These are phyloP conservation scores for Trichoderma endophyticum DNA, from an alignment of 2,329 filamentous ascomycete genomes.

Conservation along the genomic window DNA sequence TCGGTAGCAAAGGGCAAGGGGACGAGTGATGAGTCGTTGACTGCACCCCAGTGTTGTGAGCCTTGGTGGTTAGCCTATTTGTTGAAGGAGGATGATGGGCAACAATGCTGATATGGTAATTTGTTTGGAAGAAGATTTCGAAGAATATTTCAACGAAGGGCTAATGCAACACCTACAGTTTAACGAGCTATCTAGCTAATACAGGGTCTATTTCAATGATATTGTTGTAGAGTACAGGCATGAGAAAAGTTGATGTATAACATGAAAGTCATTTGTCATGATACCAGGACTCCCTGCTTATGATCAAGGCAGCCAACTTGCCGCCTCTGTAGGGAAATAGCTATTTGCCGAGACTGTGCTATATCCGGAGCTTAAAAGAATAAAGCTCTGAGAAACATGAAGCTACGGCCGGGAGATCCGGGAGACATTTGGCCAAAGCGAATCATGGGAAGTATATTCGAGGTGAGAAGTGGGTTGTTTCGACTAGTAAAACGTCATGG, in stretches of 20 bases:
- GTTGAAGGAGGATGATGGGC: background rate
- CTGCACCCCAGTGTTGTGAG: too few species aligned
- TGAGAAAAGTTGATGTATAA: background rate
- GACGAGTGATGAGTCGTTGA: background rate
- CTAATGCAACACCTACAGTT: background rate
- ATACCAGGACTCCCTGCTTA: background rate
- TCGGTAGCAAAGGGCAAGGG: conserved; percentile 23
- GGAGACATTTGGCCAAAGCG: background rate
- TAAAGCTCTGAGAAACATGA: background rate
- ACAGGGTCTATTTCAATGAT: background rate
- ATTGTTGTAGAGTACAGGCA: background rate
- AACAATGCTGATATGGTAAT: background rate
- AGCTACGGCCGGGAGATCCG: background rate
- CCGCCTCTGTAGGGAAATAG: background rate
- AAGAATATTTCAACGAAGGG: background rate
- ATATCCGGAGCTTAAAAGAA: background rate
- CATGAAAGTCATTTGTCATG: background rate
- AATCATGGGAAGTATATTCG: background rate
- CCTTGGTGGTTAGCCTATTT: background rate
- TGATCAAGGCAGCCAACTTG: background rate
- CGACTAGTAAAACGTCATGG: background rate
- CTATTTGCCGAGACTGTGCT: background rate
- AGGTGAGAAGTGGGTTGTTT: background rate
- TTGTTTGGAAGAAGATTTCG: background rate
- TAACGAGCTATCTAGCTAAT: background rate